Evolutionary conservation across 345 rosid genomes (phyloP), one percentile per base, ranked within the genome.

Genomic region (Eucalyptus regnans): DNA sequence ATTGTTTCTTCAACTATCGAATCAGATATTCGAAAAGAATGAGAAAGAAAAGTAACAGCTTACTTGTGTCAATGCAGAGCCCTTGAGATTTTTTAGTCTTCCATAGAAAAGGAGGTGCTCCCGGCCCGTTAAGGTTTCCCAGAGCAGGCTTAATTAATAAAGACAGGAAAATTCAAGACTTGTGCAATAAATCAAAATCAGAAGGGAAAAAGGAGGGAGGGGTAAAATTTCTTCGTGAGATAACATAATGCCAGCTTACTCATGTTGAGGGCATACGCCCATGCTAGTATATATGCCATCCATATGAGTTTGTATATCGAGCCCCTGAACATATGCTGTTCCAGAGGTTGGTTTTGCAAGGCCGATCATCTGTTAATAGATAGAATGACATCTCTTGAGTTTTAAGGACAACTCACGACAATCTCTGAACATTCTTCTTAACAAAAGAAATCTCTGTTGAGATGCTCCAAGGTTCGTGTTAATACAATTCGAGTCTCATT

Each of bases 191-290:
- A 10, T 37, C 83, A 37, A 71, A 71, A 71, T 71, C 46, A 71
- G 46, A 76, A 37, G 8, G 46, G 27, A 18, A 76, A 76, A 37
- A 10, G 83, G 25, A 76, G 27, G 48, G 14, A 76, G 83, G 15
- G 48, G 13, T 71, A 52, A 76, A 76, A 76, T 37, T 76, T 76
- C 83, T 76, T 12, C 43, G 22, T 14, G 7, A 48, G 86, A 7
- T 20, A 48, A 48, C 54, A 85, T 13, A 85, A 12, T 76, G 83
- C 46, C 83, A 5, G 88, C 95, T 91, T 94, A 98, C 99, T 98
- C 96, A 13, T 97, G 97, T 91, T 98, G 99, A 5, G 99, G 99
- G 89, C 99, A 98, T 48, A 98, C 99, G 4, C 99, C 99, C 97
- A 98, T 98, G 92, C 96, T 95, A 58, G 98, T 95, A 89, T 97